Base-by-base conservation (phyloP, 139 green algal genomes). In the Gonium pectorale region DNA sequence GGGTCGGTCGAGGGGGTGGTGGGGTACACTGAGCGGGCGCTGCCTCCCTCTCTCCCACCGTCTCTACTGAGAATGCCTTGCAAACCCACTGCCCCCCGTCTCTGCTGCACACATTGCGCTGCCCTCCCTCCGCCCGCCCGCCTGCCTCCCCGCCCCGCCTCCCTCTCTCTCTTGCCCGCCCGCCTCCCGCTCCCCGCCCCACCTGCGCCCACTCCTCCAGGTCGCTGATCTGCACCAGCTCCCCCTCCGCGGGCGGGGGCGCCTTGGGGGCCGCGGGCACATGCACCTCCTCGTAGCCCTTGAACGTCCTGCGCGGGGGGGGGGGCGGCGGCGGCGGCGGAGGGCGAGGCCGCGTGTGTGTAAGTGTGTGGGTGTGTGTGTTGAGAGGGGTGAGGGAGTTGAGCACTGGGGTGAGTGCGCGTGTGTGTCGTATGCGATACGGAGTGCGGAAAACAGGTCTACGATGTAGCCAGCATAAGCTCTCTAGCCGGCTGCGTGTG, bases 221-320 rank as follows among this genome's bases (percentile, higher is more conserved):
- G 35, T 95, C 92, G 3, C 69, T 38, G 24, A 99, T 96, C 35
- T 82, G 62, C 17, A 99, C 90, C 8, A 96, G 88, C 80, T 90
- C 72, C 69, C 94, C 93, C 0, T 87, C 86, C 2, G 29, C 60
- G 0, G 92, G 81, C 0, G 89, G 86, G 13, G 89, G 83, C 22
- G 81, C 64, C 9, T 62, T 77, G 13, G 75, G 83, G n/a, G 88
- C 81, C 0, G 96, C 91, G 1, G 96, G 96, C 71, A 98, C 95
- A 17, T 56, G 43, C 46, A 98, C 93, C 90, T 98, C 96, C 88
- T 99, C 96, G 64, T 97, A 98, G 0, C 93, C 93, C 91, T 97
- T 96, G 86, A 89, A 89, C 0, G 77, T 90, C 87, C 92, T 97
- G 92, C 31, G 54, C 43, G 33, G 17, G 33, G 26, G 33, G 81